phyloP scores from a whole-genome alignment of 257 asterid species.

The Salvia splendens region DNA sequence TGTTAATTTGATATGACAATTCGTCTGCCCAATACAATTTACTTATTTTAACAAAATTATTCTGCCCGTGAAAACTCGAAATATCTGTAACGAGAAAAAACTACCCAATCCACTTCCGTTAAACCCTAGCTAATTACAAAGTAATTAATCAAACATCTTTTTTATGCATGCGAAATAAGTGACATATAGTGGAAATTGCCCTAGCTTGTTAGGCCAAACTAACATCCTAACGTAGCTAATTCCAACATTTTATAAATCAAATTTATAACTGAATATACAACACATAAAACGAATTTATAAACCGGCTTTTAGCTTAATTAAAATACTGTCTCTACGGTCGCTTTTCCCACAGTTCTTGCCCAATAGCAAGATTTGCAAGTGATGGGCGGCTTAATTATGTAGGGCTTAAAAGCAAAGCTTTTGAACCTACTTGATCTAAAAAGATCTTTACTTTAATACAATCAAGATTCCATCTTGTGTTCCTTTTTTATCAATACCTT shows the following conservation, averaged over 20 bases:
- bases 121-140: too few relatives aligned
- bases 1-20: too few relatives aligned
- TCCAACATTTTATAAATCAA: too few relatives aligned
- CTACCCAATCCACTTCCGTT: background rate
- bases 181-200: background rate
- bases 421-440: constrained; percentile 33
- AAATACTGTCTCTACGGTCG: background rate
- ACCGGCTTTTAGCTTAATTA: background rate
- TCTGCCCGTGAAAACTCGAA: constrained; percentile 30
- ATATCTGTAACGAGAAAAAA: background rate
- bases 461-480: constrained; percentile 36
- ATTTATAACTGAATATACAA: too few relatives aligned
- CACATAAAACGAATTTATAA: too few relatives aligned
- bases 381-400: background rate
- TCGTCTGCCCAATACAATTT: too few relatives aligned
- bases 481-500: constrained; percentile 28
- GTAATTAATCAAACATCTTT: background rate
- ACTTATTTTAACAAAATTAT: constrained; percentile 3
- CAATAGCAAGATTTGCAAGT: constrained; percentile 13
- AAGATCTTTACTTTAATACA: constrained; percentile 27
- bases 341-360: constrained; percentile 8
- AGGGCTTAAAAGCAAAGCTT: constrained; percentile 27
- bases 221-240: too few relatives aligned
- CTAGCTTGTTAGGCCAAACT: too few relatives aligned
- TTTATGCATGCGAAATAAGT: background rate